Conservation (phyloP, 148 eudicot species). For the Bassia scoparia region DNA sequence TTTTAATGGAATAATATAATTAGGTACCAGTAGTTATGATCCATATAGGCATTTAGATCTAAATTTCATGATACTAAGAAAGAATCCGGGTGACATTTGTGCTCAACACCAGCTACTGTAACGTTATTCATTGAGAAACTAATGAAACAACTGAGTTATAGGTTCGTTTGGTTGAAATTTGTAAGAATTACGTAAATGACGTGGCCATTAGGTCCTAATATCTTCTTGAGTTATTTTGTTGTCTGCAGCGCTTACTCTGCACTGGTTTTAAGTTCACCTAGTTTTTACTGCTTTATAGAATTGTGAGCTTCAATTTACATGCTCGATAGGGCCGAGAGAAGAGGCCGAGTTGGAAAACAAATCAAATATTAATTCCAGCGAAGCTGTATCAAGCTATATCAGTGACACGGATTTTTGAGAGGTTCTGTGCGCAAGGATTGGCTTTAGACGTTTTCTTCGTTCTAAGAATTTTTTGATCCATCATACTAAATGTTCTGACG, state of each 20-base stretch:
- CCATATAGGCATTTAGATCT: too few species aligned
- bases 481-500: too few species aligned
- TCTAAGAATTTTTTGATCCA: too few species aligned
- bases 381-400: constrained; percentile 41
- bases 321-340: constrained; percentile 42
- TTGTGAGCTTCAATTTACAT: background rate
- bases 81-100: too few species aligned
- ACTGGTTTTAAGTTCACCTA: background rate
- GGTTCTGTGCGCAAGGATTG: constrained; percentile 39
- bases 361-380: constrained; percentile 36
- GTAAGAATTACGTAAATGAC: background rate
- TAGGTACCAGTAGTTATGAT: too few species aligned
- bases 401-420: constrained; percentile 32
- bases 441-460: background rate
- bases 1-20: too few species aligned
- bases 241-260: too few species aligned
- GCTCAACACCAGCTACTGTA: too few species aligned
- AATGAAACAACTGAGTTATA: background rate
- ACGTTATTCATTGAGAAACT: background rate
- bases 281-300: background rate
- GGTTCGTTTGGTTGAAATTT: background rate
- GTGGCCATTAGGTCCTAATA: background rate
- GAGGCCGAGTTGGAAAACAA: constrained; percentile 35
- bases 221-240: background rate
- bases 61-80: too few species aligned